Evolutionary conservation across 1,284 basidiomycete genomes (phyloP).

Genomic region (Pseudozyma hubeiensis): DNA sequence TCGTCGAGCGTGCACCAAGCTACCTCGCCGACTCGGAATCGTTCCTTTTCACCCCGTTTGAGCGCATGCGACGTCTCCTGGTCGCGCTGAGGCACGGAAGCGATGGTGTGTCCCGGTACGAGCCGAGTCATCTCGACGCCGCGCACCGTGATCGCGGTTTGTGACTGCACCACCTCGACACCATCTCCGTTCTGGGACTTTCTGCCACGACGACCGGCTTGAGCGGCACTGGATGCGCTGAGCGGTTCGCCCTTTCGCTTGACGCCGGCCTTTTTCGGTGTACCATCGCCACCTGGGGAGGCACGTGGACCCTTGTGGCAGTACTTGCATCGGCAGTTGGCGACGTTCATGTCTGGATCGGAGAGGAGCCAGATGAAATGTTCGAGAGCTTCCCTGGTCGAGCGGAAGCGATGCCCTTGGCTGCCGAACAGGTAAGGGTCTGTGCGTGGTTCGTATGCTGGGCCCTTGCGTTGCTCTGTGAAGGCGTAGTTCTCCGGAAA

Average conservation of each 20-base stretch:
- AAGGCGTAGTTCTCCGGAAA: conserved; percentile 52
- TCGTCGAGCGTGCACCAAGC: conserved; percentile 41
- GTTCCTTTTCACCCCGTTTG: conserved; percentile 43
- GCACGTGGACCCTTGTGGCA: conserved; percentile 34
- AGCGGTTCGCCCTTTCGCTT: conserved; percentile 31
- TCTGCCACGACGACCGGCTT: neutral
- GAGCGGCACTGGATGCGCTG: conserved; percentile 29
- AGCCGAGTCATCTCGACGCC: conserved; percentile 40
- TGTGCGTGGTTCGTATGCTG: conserved; percentile 27
- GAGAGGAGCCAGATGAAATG: conserved; percentile 50
- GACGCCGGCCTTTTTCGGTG: conserved; percentile 18
- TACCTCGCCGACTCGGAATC: conserved; percentile 51
- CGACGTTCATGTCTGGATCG: conserved; percentile 35
- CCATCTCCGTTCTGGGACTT: conserved; percentile 18
- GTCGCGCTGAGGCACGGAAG: conserved; percentile 43
- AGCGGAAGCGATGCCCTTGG: conserved; percentile 47
- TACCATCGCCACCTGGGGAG: conserved; percentile 10
- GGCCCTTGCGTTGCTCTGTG: conserved; percentile 59
- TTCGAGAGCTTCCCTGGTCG: conserved; percentile 41
- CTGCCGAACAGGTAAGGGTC: conserved; percentile 57
- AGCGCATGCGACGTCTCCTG: conserved; percentile 37
- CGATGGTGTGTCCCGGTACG: conserved; percentile 35
- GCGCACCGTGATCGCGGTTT: conserved; percentile 30
- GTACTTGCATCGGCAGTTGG: conserved; percentile 56
- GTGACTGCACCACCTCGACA: neutral